Evolutionary conservation across 179 eudicot species (phyloP), one percentile per base, ranked within the genome.

Genomic region (Silene vulgaris): DNA sequence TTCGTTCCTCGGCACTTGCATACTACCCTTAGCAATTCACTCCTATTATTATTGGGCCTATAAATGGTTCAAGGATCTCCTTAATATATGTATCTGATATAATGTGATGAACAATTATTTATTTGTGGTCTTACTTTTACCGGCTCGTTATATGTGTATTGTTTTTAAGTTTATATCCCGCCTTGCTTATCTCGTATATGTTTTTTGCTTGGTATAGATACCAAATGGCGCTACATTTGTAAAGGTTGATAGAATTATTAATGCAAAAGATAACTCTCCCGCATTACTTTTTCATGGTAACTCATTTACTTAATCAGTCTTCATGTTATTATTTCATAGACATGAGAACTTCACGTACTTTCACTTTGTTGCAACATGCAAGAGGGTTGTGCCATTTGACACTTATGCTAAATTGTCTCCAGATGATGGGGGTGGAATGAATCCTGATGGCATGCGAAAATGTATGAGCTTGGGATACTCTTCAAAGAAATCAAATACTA

Each of bases 391-490:
- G 23, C 71, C 73, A 52, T 64, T 16, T 29, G 6, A 57, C 69
- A 19, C 28, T 56, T 3, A 29, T 35, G 43, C 26, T 82, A 19
- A 75, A 52, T 73, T 26, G 50, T 78, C 11, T 74, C 73, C 85
- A 95, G 99, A 95, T 85, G 96, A 95, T 82, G 99, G 99, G 29
- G 97, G 99, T 21, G 99, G 99, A 76, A 95, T 95, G 99, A 88
- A 91, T 86, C 96, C 97, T 30, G 97, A 90, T 19, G 73, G 88
- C 76, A 79, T 95, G 56, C 87, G 97, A 75, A 92, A 90, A 84
- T 95, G 99, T 83, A 95, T 95, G 97, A 92, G 99, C 87, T 85
- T 95, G 86, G 99, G 99, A 40, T 95, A 95, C 84, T 95, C 99
- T 19, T 89, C 97, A 69, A 95, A 95, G 87, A 90, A 81, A 77